These are phyloP conservation scores for Aspergillus awamori DNA, from an alignment of 2,329 filamentous ascomycete species.

Conservation along the genomic window DNA sequence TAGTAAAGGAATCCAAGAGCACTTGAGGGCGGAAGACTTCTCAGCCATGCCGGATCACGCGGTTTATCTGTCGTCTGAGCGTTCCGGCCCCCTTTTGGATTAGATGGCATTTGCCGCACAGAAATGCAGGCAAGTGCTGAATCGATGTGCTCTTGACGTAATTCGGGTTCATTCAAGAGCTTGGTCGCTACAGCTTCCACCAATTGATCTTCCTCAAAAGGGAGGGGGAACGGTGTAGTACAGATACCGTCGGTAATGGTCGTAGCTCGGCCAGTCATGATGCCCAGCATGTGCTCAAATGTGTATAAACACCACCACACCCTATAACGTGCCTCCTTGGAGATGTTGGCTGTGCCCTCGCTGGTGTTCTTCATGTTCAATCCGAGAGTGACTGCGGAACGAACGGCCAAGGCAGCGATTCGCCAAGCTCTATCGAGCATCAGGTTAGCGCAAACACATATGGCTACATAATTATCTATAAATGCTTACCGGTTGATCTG, in stretches of 20 bases:
- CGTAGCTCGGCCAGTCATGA: slow-evolving; percentile 51
- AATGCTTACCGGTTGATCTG: slow-evolving; percentile 48
- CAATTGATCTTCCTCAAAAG: slow-evolving; percentile 45
- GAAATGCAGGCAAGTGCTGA: slow-evolving; percentile 33
- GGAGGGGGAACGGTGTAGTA: slow-evolving; percentile 46
- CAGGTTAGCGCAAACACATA: background rate
- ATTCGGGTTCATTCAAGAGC: slow-evolving; percentile 33
- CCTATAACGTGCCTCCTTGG: slow-evolving; percentile 50
- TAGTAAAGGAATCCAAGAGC: slow-evolving; percentile 44
- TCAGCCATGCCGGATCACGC: slow-evolving; percentile 40
- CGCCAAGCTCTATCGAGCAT: slow-evolving; percentile 42
- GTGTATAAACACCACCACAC: slow-evolving; percentile 52
- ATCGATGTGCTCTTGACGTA: slow-evolving; percentile 39
- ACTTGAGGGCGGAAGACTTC: slow-evolving; percentile 35
- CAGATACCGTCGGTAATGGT: slow-evolving; percentile 48
- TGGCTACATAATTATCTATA: background rate
- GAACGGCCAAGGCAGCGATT: slow-evolving; percentile 46
- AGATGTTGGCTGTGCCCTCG: slow-evolving; percentile 38
- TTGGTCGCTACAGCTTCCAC: slow-evolving; percentile 36
- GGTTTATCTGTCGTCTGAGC: slow-evolving; percentile 25
- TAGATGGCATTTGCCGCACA: slow-evolving; percentile 36
- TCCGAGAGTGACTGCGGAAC: slow-evolving; percentile 47
- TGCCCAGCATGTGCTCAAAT: slow-evolving; percentile 48
- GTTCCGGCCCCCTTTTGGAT: slow-evolving; percentile 33
- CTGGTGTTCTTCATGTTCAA: slow-evolving; percentile 50